phyloP scores from a whole-genome alignment of 1,284 basidiomycete genomes.

The Chalciporus sp. region DNA sequence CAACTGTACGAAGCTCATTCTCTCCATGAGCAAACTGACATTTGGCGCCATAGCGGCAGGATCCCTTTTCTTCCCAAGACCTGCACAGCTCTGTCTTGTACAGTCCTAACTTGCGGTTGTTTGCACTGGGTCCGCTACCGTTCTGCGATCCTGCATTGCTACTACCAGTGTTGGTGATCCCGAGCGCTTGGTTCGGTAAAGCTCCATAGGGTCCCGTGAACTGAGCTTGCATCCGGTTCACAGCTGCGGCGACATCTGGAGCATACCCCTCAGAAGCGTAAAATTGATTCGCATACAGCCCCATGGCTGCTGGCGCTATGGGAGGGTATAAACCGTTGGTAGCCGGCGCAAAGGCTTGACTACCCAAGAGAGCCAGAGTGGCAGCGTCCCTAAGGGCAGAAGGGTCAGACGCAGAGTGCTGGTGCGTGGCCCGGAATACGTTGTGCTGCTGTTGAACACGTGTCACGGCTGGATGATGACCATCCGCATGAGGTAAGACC shows the following conservation, averaged over 20 bases:
- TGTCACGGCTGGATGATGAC: slow-evolving; percentile 61
- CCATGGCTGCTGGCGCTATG: slow-evolving; percentile 50
- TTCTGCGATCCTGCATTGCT: slow-evolving; percentile 35
- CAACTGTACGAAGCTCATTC: slow-evolving; percentile 79
- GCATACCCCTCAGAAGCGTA: slow-evolving; percentile 64
- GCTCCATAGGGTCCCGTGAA: slow-evolving; percentile 62
- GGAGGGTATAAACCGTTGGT: slow-evolving; percentile 50
- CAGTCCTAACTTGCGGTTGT: slow-evolving; percentile 83
- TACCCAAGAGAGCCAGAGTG: slow-evolving; percentile 59
- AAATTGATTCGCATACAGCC: slow-evolving; percentile 69
- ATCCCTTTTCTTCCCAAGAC: slow-evolving; percentile 91
- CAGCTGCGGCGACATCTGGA: slow-evolving; percentile 60
- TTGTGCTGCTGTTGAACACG: slow-evolving; percentile 77
- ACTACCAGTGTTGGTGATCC: slow-evolving; percentile 41
- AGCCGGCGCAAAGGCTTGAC: slow-evolving; percentile 53
- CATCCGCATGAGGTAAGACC: slow-evolving; percentile 66
- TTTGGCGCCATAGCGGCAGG: slow-evolving; percentile 84
- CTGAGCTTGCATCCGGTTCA: slow-evolving; percentile 55
- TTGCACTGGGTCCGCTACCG: slow-evolving; percentile 73
- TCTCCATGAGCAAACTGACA: slow-evolving; percentile 93
- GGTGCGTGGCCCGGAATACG: slow-evolving; percentile 68
- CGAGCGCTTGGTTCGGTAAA: slow-evolving; percentile 39
- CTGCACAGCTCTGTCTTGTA: slow-evolving; percentile 93
- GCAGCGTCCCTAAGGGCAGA: slow-evolving; percentile 70
- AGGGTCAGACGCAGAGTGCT: slow-evolving; percentile 80